Base-by-base conservation (phyloP, 495 filamentous ascomycete species). In the Hypoxylon perforatum region DNA sequence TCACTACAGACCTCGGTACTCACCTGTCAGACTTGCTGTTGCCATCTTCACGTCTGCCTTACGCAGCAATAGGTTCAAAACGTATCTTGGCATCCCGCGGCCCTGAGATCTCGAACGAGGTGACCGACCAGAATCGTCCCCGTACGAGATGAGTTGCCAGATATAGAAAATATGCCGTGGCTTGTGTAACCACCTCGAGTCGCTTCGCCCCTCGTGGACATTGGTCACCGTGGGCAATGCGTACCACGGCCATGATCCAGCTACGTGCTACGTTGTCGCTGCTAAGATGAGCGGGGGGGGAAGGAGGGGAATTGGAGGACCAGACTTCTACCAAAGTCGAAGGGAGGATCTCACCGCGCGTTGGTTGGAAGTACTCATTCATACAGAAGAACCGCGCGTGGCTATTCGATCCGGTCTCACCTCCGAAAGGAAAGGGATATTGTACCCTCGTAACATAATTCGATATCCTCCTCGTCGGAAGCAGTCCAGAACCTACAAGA, bases 151-250 rank as follows among this genome's bases (percentile, higher is more conserved):
- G 59, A 50, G 17, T 63, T 55, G 47, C 48, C 49, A 49, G 59
- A 63, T 53, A 44, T 68, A 68, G 49, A 59, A n/a, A 57, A 46
- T 59, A 68, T 44, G 54, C 59, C 65, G 48, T 62, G 49, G 55
- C 23, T 55, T 48, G 59, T 68, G 65, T 63, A 51, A 63, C 65
- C 59, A 54, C 44, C 28, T 35, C 59, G 52, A 45, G 46, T 59
- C 54, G 52, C 54, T 59, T 62, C 54, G 53, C 54, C 55, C 54
- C 48, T 46, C 42, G 38, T 63, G 65, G 65, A n/a, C 45, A 63
- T 62, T 63, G 59, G 65, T 59, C 55, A 56, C 59, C 44, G 54
- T 18, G 55, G 23, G 12, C 33, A 48, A n/a, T 28, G 22, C 33
- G 65, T 63, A 28, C 59, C 36, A 63, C 54, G 12, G 22, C 48